These are phyloP conservation scores for Chlorella sp. DNA, from an alignment of 139 green algal genomes.

Conservation along the genomic window DNA sequence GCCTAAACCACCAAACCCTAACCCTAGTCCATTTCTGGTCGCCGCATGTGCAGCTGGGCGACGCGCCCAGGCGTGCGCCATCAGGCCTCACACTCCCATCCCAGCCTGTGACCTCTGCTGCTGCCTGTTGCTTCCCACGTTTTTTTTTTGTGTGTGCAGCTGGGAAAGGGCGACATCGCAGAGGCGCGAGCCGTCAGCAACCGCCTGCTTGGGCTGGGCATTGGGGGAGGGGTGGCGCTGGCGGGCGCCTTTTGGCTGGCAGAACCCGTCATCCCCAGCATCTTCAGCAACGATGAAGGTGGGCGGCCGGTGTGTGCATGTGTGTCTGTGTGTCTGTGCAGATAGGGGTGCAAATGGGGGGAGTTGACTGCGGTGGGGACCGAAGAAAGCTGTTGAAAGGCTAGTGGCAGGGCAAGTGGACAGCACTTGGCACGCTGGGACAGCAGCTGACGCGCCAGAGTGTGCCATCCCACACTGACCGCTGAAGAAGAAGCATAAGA, in stretches of 20 bases:
- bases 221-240: constrained; percentile 37
- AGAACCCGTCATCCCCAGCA: constrained; percentile 42
- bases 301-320: neutral
- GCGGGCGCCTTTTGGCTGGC: constrained; percentile 16
- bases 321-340: neutral
- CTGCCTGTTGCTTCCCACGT: too few relatives aligned
- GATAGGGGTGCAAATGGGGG: neutral
- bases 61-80: too few relatives aligned
- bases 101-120: neutral
- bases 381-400: neutral
- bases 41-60: too few relatives aligned
- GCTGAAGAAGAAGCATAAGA: too few relatives aligned
- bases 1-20: too few relatives aligned
- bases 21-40: too few relatives aligned
- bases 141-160: neutral
- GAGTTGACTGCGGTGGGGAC: too few relatives aligned
- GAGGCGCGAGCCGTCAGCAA: constrained; percentile 57
- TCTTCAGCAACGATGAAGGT: constrained; percentile 57
- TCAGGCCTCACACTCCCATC: neutral
- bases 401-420: neutral
- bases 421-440: neutral
- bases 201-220: constrained; percentile 69
- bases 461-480: neutral
- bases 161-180: constrained; percentile 13
- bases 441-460: neutral